These are phyloP conservation scores for Hemileccinum rubropunctum DNA, from an alignment of 768 basidiomycete species.

Conservation along the genomic window DNA sequence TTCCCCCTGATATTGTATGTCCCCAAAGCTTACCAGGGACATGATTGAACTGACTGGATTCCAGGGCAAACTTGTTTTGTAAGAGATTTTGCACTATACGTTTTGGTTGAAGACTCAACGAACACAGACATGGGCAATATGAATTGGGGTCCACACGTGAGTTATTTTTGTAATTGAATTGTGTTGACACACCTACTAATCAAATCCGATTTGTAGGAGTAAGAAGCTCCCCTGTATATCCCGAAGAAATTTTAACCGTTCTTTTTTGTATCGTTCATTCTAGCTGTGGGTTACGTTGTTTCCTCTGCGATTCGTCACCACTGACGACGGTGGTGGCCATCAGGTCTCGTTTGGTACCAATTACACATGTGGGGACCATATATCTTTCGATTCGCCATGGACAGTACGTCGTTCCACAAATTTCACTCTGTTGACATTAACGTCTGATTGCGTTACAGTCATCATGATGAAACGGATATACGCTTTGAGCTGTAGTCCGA, in stretches of 20 bases:
- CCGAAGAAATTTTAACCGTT: no score
- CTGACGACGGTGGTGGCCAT: neutral
- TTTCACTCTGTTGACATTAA: neutral
- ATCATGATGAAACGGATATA: slow-evolving; percentile 22
- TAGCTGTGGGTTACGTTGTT: slow-evolving; percentile 10
- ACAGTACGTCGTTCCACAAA: neutral
- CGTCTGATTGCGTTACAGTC: slow-evolving; percentile 5
- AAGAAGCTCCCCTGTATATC: neutral
- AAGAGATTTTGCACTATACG: neutral
- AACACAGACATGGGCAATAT: slow-evolving; percentile 2
- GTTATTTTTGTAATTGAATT: neutral
- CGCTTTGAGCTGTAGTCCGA: slow-evolving; percentile 6
- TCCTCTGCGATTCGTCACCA: neutral
- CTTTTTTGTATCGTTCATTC: no score
- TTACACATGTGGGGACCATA: slow-evolving; percentile 14
- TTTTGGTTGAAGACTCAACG: neutral
- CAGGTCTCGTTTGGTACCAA: slow-evolving; percentile 17
- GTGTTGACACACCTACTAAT: neutral
- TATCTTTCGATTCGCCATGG: slow-evolving; percentile 16
- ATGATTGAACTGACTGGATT: neutral
- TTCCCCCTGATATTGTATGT: slow-evolving; percentile 14
- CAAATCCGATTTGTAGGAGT: slow-evolving; percentile 7
- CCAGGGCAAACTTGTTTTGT: slow-evolving; percentile 11
- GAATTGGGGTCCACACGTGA: slow-evolving; percentile 11
- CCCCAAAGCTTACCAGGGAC: neutral